Evolutionary conservation across 1,139 yeast genomes (phyloP).

Genomic region (Magnusiomyces ingens): DNA sequence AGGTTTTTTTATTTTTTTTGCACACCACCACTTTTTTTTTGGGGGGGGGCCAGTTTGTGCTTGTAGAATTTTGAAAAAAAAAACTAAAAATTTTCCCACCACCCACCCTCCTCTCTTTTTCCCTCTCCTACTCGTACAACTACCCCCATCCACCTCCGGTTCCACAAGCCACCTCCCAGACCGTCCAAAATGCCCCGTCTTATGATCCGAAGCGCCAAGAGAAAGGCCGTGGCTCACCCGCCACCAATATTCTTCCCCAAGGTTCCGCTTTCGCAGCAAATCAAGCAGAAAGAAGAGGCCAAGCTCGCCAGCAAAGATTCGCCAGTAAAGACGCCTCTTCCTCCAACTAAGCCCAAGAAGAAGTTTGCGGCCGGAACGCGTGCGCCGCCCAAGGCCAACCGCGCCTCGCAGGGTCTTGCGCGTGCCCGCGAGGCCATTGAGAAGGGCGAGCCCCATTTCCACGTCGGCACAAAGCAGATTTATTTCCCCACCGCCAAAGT

Average conservation of each 20-base stretch:
- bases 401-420: constrained; percentile 19
- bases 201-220: constrained; percentile 11
- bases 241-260: constrained; percentile 13
- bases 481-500: constrained; percentile 83
- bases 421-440: constrained; percentile 51
- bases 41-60: no score
- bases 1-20: no score
- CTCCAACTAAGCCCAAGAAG: not conserved
- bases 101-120: no score
- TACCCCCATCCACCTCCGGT: no score
- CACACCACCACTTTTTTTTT: no score
- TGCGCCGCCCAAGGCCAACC: constrained; percentile 10
- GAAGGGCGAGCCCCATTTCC: constrained; percentile 69
- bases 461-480: constrained; percentile 62
- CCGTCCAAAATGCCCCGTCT: constrained; percentile 11
- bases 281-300: not conserved
- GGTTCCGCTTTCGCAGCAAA: not conserved
- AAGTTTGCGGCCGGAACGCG: constrained; percentile 6
- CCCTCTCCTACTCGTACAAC: no score
- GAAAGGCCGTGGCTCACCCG: constrained; percentile 11
- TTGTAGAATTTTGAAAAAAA: no score
- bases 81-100: no score
- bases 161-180: not conserved
- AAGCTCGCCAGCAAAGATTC: not conserved
- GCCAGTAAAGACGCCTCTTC: not conserved